Conservation (phyloP, 495 filamentous ascomycete species). For the Neurospora sp. region DNA sequence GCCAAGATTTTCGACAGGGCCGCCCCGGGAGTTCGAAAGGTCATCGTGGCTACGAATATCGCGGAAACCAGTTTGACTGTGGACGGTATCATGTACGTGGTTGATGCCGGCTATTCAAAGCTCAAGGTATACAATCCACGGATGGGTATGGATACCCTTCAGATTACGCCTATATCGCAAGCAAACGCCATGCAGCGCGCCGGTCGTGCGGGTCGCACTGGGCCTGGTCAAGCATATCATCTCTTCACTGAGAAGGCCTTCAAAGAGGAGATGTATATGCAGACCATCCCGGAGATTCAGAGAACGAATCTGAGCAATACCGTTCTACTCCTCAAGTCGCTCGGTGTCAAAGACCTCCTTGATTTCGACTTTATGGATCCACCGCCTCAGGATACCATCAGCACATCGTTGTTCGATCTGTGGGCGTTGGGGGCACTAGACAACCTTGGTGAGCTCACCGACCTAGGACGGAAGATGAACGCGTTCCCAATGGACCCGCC, state of each 20-base stretch:
- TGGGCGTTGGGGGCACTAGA: slow-evolving; percentile 94
- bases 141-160: slow-evolving; percentile 99
- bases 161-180: slow-evolving; percentile 96
- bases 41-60: slow-evolving; percentile 98
- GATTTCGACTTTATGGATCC: slow-evolving; percentile 99
- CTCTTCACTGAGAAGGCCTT: slow-evolving; percentile 92
- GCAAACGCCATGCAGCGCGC: slow-evolving; percentile 92
- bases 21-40: slow-evolving; percentile 82
- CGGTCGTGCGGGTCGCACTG: slow-evolving; percentile 88
- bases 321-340: slow-evolving; percentile 83
- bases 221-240: slow-evolving; percentile 90
- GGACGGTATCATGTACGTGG: slow-evolving; percentile 98
- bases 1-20: slow-evolving; percentile 96
- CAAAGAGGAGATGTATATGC: slow-evolving; percentile 93
- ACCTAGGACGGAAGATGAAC: slow-evolving; percentile 85
- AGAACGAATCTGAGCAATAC: slow-evolving; percentile 93
- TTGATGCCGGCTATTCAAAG: slow-evolving; percentile 93
- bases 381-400: slow-evolving; percentile 95
- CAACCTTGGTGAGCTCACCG: slow-evolving; percentile 86
- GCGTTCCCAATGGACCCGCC: slow-evolving; percentile 96
- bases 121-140: slow-evolving; percentile 97
- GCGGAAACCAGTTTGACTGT: slow-evolving; percentile 97
- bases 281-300: slow-evolving; percentile 97
- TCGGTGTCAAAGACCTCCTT: slow-evolving; percentile 87
- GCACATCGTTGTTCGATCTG: slow-evolving; percentile 92